Conservation (phyloP, 768 basidiomycete species). For the Myochromella boudieri region DNA sequence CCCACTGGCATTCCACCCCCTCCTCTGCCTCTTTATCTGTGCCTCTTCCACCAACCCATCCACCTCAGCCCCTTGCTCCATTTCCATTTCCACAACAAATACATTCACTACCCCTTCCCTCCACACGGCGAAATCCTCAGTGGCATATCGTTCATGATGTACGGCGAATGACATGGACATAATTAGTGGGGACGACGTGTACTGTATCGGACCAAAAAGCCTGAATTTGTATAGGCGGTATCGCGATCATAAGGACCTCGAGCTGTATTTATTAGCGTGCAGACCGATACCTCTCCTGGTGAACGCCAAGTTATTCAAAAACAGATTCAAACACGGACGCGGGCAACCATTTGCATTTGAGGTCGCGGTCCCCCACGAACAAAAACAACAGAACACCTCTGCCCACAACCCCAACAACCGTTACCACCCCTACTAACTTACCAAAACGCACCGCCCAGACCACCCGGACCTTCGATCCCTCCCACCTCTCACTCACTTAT, state of each 20-base stretch:
- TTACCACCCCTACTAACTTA: background rate
- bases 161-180: constrained; percentile 12
- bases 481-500: constrained; percentile 51
- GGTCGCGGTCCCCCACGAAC: background rate
- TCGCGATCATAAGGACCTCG: constrained; percentile 35
- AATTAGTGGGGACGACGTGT: constrained; percentile 45
- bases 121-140: constrained; percentile 73
- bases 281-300: constrained; percentile 4
- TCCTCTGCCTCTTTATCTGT: background rate
- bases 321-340: no score
- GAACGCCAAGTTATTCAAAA: no score
- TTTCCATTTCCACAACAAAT: constrained; percentile 7
- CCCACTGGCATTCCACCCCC: background rate
- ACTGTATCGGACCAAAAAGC: constrained; percentile 48
- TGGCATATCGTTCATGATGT: constrained; percentile 64
- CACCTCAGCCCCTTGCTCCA: background rate
- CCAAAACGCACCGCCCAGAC: background rate
- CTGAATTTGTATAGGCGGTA: constrained; percentile 46
- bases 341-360: constrained; percentile 2
- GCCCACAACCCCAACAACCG: no score
- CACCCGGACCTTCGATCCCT: constrained; percentile 32
- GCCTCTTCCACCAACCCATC: constrained; percentile 5
- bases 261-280: constrained; percentile 34
- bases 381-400: background rate
- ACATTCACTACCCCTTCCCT: constrained; percentile 64